Base-by-base conservation (phyloP, 2,329 filamentous ascomycete genomes). In the Pseudopyricularia cyperi region DNA sequence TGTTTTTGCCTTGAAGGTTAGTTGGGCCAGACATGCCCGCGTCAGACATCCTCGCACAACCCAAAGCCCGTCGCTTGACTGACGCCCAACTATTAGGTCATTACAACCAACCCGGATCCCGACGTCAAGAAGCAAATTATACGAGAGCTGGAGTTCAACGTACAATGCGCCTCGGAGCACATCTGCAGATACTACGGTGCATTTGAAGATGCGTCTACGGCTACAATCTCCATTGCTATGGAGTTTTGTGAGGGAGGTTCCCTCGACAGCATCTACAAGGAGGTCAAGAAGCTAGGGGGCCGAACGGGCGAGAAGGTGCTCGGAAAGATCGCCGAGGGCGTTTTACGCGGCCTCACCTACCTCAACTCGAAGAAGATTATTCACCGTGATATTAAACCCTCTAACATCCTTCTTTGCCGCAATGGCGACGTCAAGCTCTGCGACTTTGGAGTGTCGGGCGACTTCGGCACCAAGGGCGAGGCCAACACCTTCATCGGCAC, bases 401-500 rank as follows among this genome's bases (percentile, higher is more conserved):
- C 87, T 56, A 98, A 98, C 66, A 97, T 98, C 60, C 77, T 98
- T 22, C 77, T 98, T 30, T 95, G 89, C 65, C 85, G 91, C 55
- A 83, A 87, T 58, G 93, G 93, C 33, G 87, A 95, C 60, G 91
- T 98, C 58, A 98, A 98, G 71, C 80, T 98, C 15, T 98, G 93
- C 71, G 93, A 98, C 70, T 98, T 98, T 65, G 93, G 93, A 60
- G 93, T 98, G 48, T 95, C 87, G 54, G 93, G 93, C 58, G 93
- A 97, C 67, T 97, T 97, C 64, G 94, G 93, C 57, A 98, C 93
- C 49, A 97, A 98, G 68, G 93, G 93, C 52, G 93, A 97, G 65
- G 93, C 93, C 57, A 96, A 97, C 66, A 98, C 93, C 0, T 98
- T 98, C 63, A 98, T 98, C 64, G 93, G 93, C 57, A 98, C 93